Percentiles rank a stretch among this genome's conserved stretches.
Conservation (phyloP, 306 rosid species). For the Vicia sativa region DNA sequence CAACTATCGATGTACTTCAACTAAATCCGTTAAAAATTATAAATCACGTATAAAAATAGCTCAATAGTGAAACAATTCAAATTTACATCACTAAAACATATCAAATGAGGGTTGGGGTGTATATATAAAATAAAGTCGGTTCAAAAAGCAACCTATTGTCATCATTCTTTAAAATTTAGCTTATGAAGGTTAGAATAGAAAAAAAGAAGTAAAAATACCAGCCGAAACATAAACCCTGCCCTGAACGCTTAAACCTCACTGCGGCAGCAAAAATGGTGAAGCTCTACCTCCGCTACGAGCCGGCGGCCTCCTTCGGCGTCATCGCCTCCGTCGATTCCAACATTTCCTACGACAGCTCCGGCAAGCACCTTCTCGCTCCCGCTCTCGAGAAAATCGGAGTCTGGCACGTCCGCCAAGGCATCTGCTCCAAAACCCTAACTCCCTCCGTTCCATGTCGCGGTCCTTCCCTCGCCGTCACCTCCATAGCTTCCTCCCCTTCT, state of each 20-base stretch:
- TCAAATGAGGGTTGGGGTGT: background rate
- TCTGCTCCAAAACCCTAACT: constrained; percentile 70
- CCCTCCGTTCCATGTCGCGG: constrained; percentile 59
- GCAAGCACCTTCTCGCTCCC: constrained; percentile 85
- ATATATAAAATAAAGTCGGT: background rate
- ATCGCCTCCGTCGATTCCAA: constrained; percentile 79
- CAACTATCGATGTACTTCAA: too few relatives aligned
- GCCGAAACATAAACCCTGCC: constrained; percentile 38
- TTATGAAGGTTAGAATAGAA: background rate
- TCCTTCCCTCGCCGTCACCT: constrained; percentile 67
- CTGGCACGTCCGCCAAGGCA: constrained; percentile 91
- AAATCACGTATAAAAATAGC: too few relatives aligned
- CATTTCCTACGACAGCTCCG: constrained; percentile 69
- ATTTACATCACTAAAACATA: too few relatives aligned
- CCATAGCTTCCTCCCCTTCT: constrained; percentile 67
- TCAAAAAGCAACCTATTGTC: constrained; percentile 2
- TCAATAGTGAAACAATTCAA: too few relatives aligned
- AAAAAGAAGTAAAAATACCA: background rate
- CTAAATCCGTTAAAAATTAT: too few relatives aligned
- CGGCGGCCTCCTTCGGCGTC: constrained; percentile 79
- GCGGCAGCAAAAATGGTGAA: constrained; percentile 71
- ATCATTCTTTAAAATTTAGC: background rate
- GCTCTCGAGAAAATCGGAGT: constrained; percentile 81
- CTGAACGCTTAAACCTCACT: constrained; percentile 37
- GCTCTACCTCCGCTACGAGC: constrained; percentile 83